phyloP scores from a whole-genome alignment of 768 basidiomycete species.

The Serendipita vermifera region DNA sequence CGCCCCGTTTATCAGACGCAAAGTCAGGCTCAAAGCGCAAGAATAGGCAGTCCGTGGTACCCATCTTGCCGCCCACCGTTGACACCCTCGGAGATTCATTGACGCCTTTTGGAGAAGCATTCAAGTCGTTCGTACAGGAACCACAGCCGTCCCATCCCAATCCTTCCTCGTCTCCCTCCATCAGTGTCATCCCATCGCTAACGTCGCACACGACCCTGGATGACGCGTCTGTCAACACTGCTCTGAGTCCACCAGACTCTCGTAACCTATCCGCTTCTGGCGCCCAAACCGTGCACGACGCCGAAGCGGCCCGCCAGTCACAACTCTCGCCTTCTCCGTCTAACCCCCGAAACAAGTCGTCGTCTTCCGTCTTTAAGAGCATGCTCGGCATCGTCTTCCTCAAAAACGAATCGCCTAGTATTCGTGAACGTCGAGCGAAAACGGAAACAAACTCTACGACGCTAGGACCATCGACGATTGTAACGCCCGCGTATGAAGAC shows the following conservation, averaged over 20 bases:
- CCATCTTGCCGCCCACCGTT: not conserved
- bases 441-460: not conserved
- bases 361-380: not conserved
- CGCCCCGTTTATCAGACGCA: not conserved
- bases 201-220: conserved; percentile 1
- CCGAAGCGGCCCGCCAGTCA: not conserved
- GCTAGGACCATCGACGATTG: not conserved
- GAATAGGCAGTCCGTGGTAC: not conserved
- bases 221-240: not conserved
- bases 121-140: conserved; percentile 7
- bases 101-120: conserved; percentile 1
- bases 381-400: not conserved
- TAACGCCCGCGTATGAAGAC: not conserved
- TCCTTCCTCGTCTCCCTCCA: not conserved
- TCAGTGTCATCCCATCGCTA: not conserved
- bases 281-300: not conserved
- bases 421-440: not conserved
- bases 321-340: conserved; percentile 6
- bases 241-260: not conserved
- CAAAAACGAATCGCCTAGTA: not conserved
- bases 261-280: not conserved
- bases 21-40: not conserved
- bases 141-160: not conserved
- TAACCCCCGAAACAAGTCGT: too few species aligned
- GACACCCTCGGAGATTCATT: not conserved